A percentile compares a stretch with the other conserved stretches of the same genome.
Evolutionary conservation across 306 rosid genomes (phyloP).

Genomic region (Morella rubra): DNA sequence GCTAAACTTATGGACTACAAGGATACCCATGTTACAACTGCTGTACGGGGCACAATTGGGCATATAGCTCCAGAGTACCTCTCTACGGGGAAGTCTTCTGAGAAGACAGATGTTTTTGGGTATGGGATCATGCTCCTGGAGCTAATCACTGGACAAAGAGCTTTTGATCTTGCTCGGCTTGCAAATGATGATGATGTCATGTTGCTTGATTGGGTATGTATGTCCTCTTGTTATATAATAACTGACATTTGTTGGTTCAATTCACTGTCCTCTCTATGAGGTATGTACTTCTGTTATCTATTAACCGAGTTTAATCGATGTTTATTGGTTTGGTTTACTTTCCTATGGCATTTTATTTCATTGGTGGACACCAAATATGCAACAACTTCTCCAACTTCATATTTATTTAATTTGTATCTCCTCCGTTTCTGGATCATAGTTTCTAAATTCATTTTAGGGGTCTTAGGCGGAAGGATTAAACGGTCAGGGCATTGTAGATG

Average conservation of each 20-base stretch:
- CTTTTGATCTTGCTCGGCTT: slow-evolving; percentile 96
- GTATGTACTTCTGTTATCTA: slow-evolving; percentile 17
- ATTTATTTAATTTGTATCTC: neutral
- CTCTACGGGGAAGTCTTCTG: slow-evolving; percentile 89
- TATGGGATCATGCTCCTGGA: slow-evolving; percentile 98
- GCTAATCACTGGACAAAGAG: slow-evolving; percentile 94
- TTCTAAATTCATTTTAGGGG: neutral
- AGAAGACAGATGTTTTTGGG: slow-evolving; percentile 96
- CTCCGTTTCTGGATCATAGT: neutral
- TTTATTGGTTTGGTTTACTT: slow-evolving; percentile 11
- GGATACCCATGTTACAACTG: slow-evolving; percentile 96
- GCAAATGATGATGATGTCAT: slow-evolving; percentile 98
- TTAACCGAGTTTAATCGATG: neutral
- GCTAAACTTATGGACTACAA: slow-evolving; percentile 99
- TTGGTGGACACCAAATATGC: neutral
- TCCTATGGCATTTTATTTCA: slow-evolving; percentile 8
- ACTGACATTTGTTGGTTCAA: slow-evolving; percentile 12
- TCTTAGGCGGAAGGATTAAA: neutral
- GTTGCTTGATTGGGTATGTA: slow-evolving; percentile 98
- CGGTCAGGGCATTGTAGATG: neutral
- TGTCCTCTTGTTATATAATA: neutral
- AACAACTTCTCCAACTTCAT: neutral
- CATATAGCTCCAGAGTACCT: slow-evolving; percentile 97
- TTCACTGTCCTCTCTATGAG: neutral
- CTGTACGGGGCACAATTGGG: slow-evolving; percentile 95